Base-by-base conservation (phyloP, 495 filamentous ascomycete genomes). In the Talaromyces stipitatus region DNA sequence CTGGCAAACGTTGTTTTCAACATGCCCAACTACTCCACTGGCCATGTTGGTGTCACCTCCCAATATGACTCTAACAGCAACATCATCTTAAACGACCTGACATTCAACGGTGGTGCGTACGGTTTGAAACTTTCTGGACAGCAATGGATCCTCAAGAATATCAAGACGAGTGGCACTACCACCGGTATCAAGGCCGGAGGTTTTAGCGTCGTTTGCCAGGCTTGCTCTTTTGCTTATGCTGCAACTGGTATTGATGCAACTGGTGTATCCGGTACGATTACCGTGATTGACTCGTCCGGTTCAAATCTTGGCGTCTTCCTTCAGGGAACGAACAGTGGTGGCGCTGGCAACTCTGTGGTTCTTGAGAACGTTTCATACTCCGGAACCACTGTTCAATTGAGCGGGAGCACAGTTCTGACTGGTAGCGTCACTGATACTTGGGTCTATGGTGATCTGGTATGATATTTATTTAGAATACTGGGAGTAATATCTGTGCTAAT, bases 1-100 rank as follows among this genome's bases (percentile, higher is more conserved):
- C 67, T 89, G 50, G 84, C 88, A 57, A 91, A 92, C 64, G 69
- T 89, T 32, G 76, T 77, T 27, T 89, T 92, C 68, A 77, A 81
- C 57, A 89, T 92, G 86, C 68, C 68, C 1, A 73, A 69, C 7
- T 68, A 67, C 22, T 68, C 74, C 0, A 74, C 72, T 28, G 77
- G 75, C 4, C 83, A 89, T 55, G 73, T 82, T 33, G 88, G 88
- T 23, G 60, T 92, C 56, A 87, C 85, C 57, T 82, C 85, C 20
- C 83, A 88, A 58, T 80, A 80, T 47, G 88, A 85, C 45, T 69
- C 57, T 64, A 80, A 51, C 72, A 78, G 45, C 69, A 78, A 50
- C 61, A 73, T 54, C 63, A 72, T 57, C 54, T 67, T 57, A 52
- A 61, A 61, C 76, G 85, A 47, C 80, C 78, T 64, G 78, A 78